These are phyloP conservation scores for Luvunga scandens DNA, from an alignment of 345 rosid species.

Conservation along the genomic window DNA sequence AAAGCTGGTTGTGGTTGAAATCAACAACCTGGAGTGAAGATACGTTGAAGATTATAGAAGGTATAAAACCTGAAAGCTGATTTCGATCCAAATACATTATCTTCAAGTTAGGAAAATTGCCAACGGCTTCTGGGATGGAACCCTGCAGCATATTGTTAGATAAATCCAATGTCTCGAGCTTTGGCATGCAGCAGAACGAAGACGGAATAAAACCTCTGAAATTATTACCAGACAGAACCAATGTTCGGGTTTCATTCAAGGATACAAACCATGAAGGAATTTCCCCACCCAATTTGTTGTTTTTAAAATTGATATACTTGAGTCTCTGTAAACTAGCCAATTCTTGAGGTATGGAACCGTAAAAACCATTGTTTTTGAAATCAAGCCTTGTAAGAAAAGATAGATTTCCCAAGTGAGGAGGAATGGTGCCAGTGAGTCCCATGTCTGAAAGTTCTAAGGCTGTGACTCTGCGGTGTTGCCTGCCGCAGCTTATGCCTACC, in stretches of 20 bases:
- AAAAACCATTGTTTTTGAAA: too few species aligned
- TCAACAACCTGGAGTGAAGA: not conserved
- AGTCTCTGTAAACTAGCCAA: too few species aligned
- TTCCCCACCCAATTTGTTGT: too few species aligned
- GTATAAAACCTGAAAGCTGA: conserved; percentile 21
- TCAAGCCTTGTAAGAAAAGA: too few species aligned
- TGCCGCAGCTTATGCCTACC: not conserved
- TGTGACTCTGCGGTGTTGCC: too few species aligned
- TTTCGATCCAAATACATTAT: not conserved
- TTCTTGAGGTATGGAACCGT: too few species aligned
- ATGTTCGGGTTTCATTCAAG: not conserved
- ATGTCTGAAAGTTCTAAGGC: too few species aligned
- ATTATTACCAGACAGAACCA: conserved; percentile 1
- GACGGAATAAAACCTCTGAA: not conserved
- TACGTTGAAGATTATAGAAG: conserved; percentile 5
- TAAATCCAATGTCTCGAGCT: not conserved
- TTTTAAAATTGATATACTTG: too few species aligned
- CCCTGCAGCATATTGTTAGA: not conserved
- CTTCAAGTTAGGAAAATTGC: not conserved
- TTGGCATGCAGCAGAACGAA: not conserved
- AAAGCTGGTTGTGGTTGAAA: not conserved
- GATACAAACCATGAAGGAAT: not conserved
- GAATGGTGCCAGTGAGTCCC: too few species aligned
- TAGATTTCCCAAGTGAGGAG: too few species aligned
- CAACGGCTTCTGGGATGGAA: not conserved